Base-by-base conservation (phyloP, 2,329 filamentous ascomycete genomes). In the Phaeomoniella chlamydospora region DNA sequence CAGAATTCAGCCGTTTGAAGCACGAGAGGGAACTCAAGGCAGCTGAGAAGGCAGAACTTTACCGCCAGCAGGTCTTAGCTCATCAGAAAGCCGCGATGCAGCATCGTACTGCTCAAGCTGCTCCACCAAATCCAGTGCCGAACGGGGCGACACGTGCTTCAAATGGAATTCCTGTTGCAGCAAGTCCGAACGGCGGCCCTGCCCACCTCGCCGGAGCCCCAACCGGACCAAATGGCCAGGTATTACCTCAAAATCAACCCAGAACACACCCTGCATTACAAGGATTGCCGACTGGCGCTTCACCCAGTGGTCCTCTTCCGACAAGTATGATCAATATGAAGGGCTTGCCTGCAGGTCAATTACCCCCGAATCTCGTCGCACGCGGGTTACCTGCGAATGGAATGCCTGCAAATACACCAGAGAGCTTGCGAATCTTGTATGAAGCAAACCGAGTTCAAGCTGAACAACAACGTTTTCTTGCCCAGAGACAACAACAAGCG, bases 1-100 rank as follows among this genome's bases (percentile, higher is more conserved):
- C 83, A 48, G 85, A 96, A 45, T 94, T 94, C 54, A 94, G 87
- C 51, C 70, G 83, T 36, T 69, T 94, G 51, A 86, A 90, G 47
- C 79, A 80, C 60, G 88, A 96, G 51, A 75, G 84, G 31, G 88
- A 96, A 47, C 68, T 87, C 50, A 73, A 75, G 49, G 50, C 70
- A 37, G 61, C 66, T 39, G 70, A 74, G 54, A 62, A 64, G 39
- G 64, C 70, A 48, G 63, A 72, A 50, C 64, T 70, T 40, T 72
- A 74, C 47, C 72, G 79, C 39, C 70, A 74, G 49, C 76, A 81
- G 52, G 68, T 80, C 50, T 58, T 71, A 42, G 61, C 65, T 38
- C 65, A 67, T 46, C 65, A 68, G 49, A 58, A 66, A 50, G 58
- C 61, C 19, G 62, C 52, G 35, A 45, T 64, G 38, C 58, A 56